Evolutionary conservation across 257 asterid species (phyloP), one percentile per base, ranked within the genome.

Genomic region (Nicotiana otophora): DNA sequence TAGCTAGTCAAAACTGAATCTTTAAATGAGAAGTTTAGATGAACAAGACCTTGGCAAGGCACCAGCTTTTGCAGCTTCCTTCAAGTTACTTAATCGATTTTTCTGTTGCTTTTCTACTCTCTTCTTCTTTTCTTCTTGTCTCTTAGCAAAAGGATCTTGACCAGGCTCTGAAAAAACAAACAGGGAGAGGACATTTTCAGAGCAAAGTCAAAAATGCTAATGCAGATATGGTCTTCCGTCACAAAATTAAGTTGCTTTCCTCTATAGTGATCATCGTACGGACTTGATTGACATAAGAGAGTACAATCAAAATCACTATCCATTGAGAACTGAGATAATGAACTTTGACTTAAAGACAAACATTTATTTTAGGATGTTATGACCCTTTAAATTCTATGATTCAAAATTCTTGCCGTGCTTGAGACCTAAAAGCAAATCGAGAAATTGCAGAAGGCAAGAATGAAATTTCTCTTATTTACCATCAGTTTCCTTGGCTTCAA

Each of bases 401-500:
- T 42, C 78, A 70, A 10, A 20, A n/a, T 16, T 7, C 57, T 77
- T 46, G 1, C 20, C 15, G 28, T 16, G 62, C 26, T 74, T 19
- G 30, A 81, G 10, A n/a, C 20, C 65, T n/a, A 33, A 10, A 58
- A 15, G 34, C 17, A 72, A 53, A 20, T 72, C 8, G 10, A 82
- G 33, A 42, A 4, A 63, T 23, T 10, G 61, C 36, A 39, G 1
- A 66, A 68, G 16, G 78, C 61, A 12, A 54, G n/a, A n/a, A 80
- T 42, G 34, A 55, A 46, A 20, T 75, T 11, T 66, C 65, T 33
- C 61, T 58, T 36, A 70, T 1, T 84, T 87, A 96, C 99, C 98
- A 84, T 96, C 98, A 81, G 90, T 88, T 87, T 80, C 87, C 92
- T 96, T 95, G 85, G 99, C 99, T 87, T 93, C 98, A 62, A 96